A percentile compares a stretch with the other conserved stretches of the same genome.
Conservation (phyloP, 768 basidiomycete species). For the Sutorius australiensis region DNA sequence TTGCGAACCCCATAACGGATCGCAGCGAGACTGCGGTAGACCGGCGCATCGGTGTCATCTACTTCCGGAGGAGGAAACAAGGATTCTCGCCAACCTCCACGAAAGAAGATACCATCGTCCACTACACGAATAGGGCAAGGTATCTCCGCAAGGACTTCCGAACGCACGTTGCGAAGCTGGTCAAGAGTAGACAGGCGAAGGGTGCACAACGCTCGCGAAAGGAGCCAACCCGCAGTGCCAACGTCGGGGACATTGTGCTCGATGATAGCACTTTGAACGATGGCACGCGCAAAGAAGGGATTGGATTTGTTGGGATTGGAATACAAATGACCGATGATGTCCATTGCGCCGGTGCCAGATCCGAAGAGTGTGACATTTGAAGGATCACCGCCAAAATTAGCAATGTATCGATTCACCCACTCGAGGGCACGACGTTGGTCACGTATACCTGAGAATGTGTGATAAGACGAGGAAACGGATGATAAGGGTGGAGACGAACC, state of each 20-base stretch:
- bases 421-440: constrained; percentile 64
- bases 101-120: constrained; percentile 70
- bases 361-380: constrained; percentile 42
- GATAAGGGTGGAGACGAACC: constrained; percentile 39
- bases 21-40: constrained; percentile 15
- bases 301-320: constrained; percentile 55
- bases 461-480: constrained; percentile 3
- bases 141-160: constrained; percentile 53
- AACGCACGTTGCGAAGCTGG: constrained; percentile 56
- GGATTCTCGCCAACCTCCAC: constrained; percentile 52
- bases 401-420: constrained; percentile 59
- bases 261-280: constrained; percentile 68
- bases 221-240: constrained; percentile 58
- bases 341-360: constrained; percentile 42
- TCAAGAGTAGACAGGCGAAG: constrained; percentile 53
- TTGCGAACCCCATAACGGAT: constrained; percentile 26
- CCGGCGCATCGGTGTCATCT: constrained; percentile 16
- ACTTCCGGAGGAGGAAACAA: constrained; percentile 32
- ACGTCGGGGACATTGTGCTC: constrained; percentile 61
- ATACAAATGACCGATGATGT: constrained; percentile 60
- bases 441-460: constrained; percentile 44
- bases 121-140: constrained; percentile 51
- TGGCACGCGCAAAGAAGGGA: constrained; percentile 69
- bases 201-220: constrained; percentile 59
- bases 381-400: constrained; percentile 66